A percentile compares a stretch with the other conserved stretches of the same genome.
Conservation (phyloP, 371 early-diverging fungal species). For the Phascolomyces articulosus region DNA sequence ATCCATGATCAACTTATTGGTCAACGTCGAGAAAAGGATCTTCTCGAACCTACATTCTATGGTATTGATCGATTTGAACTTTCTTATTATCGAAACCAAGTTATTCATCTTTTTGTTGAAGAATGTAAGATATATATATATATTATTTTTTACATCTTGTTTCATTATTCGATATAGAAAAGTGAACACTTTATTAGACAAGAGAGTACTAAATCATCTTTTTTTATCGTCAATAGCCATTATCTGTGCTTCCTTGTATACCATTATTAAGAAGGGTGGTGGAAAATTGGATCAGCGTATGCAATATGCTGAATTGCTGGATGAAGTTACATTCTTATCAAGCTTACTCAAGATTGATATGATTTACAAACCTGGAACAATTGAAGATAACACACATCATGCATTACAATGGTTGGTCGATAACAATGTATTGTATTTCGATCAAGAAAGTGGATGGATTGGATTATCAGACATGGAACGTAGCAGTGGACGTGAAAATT, state of each 20-base stretch:
- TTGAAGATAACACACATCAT: constrained; percentile 68
- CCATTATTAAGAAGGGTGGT: constrained; percentile 78
- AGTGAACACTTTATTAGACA: too few species aligned
- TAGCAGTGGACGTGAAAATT: constrained; percentile 79
- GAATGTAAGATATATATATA: constrained; percentile 51
- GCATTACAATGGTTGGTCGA: constrained; percentile 68
- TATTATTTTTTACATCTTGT: too few species aligned
- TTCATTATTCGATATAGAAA: too few species aligned
- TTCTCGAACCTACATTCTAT: constrained; percentile 89
- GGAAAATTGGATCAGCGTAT: constrained; percentile 63
- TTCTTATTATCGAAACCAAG: constrained; percentile 84
- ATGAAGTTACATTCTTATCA: constrained; percentile 78
- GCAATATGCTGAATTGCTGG: constrained; percentile 54
- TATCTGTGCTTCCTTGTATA: constrained; percentile 78
- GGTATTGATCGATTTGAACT: constrained; percentile 84
- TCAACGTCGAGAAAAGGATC: constrained; percentile 62
- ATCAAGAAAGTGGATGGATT: constrained; percentile 52
- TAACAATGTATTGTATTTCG: constrained; percentile 57
- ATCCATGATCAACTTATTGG: constrained; percentile 81
- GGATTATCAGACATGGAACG: constrained; percentile 69
- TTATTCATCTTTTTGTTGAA: constrained; percentile 82
- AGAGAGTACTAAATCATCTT: background rate
- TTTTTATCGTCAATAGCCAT: constrained; percentile 48
- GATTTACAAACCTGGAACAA: constrained; percentile 79
- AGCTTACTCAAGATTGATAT: constrained; percentile 82